Percentiles rank a stretch among this genome's conserved stretches.
Evolutionary conservation across 2,329 filamentous ascomycete species (phyloP).

Genomic region (Calonectria hawksworthii): DNA sequence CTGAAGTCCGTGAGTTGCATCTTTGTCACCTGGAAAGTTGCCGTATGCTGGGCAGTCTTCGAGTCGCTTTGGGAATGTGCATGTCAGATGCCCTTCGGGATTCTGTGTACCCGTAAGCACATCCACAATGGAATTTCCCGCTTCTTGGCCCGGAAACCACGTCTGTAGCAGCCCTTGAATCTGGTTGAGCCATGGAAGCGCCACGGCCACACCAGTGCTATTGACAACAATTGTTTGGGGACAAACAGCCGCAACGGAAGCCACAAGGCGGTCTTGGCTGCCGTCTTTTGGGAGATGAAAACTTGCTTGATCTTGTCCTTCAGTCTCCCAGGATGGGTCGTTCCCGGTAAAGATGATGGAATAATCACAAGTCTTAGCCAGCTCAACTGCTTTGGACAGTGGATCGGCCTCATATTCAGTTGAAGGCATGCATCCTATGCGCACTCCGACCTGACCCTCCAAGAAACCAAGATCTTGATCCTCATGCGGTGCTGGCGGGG

Average conservation of each 20-base stretch:
- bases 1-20: slow-evolving; percentile 48
- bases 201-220: slow-evolving; percentile 72
- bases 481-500: slow-evolving; percentile 3
- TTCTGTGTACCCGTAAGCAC: slow-evolving; percentile 74
- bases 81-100: slow-evolving; percentile 62
- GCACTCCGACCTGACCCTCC: slow-evolving; percentile 24
- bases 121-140: slow-evolving; percentile 76
- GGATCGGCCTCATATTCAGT: slow-evolving; percentile 18
- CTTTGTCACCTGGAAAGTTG: slow-evolving; percentile 66
- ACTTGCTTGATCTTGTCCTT: slow-evolving; percentile 25
- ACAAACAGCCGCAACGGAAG: slow-evolving; percentile 67
- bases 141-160: slow-evolving; percentile 78
- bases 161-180: slow-evolving; percentile 71
- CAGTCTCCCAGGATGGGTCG: slow-evolving; percentile 26
- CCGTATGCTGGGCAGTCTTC: slow-evolving; percentile 75
- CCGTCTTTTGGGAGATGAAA: slow-evolving; percentile 27
- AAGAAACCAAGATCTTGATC: slow-evolving; percentile 24
- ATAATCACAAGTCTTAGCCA: slow-evolving; percentile 15
- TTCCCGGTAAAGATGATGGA: slow-evolving; percentile 29
- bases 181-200: slow-evolving; percentile 66
- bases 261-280: slow-evolving; percentile 67
- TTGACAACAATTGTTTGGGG: slow-evolving; percentile 71
- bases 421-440: slow-evolving; percentile 14
- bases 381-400: slow-evolving; percentile 9
- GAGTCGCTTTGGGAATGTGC: slow-evolving; percentile 70